Evolutionary conservation across 2,329 filamentous ascomycete species (phyloP).

Genomic region (Exophiala phaeomuriformis): DNA sequence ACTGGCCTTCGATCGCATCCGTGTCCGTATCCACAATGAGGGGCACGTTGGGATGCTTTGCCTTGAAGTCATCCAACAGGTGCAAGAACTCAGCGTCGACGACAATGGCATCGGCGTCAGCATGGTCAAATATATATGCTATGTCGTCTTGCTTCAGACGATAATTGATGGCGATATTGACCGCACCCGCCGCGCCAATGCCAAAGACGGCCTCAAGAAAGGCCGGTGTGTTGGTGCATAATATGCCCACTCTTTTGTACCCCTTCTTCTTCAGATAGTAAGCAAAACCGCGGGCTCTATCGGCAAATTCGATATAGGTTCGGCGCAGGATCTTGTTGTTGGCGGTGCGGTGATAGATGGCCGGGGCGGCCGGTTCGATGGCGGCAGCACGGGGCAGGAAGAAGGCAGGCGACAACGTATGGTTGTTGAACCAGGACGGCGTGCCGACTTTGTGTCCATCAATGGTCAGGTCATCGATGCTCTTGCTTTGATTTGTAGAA

Average conservation of each 20-base stretch:
- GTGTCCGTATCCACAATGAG: conserved; percentile 80
- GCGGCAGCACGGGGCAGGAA: conserved; percentile 78
- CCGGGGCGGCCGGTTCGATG: conserved; percentile 79
- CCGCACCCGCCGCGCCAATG: conserved; percentile 69
- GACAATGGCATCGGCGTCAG: conserved; percentile 79
- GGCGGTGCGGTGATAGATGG: conserved; percentile 76
- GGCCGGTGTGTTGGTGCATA: conserved; percentile 87
- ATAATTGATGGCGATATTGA: conserved; percentile 69
- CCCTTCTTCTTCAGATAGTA: conserved; percentile 75
- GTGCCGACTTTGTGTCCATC: conserved; percentile 40
- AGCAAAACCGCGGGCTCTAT: conserved; percentile 77
- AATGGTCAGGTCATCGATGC: conserved; percentile 32
- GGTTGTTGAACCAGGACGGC: conserved; percentile 50
- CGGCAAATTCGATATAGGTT: conserved; percentile 72
- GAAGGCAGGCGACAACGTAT: conserved; percentile 76
- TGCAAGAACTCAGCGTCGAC: conserved; percentile 72
- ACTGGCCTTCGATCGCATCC: conserved; percentile 64
- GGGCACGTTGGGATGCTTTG: conserved; percentile 55
- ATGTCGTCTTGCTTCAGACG: conserved; percentile 77
- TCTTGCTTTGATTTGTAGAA: conserved; percentile 8
- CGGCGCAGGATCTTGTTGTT: conserved; percentile 67
- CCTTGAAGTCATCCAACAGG: conserved; percentile 61
- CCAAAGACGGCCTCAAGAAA: conserved; percentile 89
- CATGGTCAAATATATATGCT: conserved; percentile 80
- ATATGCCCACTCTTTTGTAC: conserved; percentile 70